Base-by-base conservation (phyloP, 1,284 basidiomycete genomes). In the Cutaneotrichosporon mucoides region DNA sequence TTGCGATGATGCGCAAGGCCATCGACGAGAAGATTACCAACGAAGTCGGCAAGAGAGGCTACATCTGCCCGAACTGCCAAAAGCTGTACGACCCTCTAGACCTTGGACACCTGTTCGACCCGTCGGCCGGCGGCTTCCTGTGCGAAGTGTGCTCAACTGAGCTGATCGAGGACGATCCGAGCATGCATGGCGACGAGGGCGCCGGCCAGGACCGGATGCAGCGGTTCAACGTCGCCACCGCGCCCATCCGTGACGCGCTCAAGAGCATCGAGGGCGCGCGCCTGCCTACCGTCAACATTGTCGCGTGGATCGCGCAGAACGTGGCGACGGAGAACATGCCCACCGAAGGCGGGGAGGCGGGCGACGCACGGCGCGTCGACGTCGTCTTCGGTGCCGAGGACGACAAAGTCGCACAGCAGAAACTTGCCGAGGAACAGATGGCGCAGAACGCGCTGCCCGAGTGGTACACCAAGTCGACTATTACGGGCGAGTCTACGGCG, bases 21-120 rank as follows among this genome's bases (percentile, higher is more conserved):
- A 93, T 99, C 66, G 94, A 99, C 61, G 86, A 88, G 45, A 86
- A 87, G 58, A 81, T 93, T 63, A 87, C 73, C 62, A 89, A 67
- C 90, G 91, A 95, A 80, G 85, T 96, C 58, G 92, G 95, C 66
- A 91, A 92, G 73, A 91, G 95, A 76, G 96, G 95, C 10, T 99
- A 95, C 76, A 85, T 96, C 53, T 99, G 95, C 75, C 88, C 93
- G 0, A 85, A 87, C 63, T 99, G 95, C 80, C 85, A 85, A 64
- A 87, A 87, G 70, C 85, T 86, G 0, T 99, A 91, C 76, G 85
- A 89, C 2, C 86, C 91, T 0, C 82, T 99, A 7, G 93, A 98
- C 66, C 89, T 88, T 40, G 87, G 90, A 70, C 85, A 89, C 79
- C 88, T 94, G 72, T 85, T 86, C 45, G 68, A 73, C 61, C 68